Conservation (phyloP, 129 eudicot species). For the Flaveria brownii region DNA sequence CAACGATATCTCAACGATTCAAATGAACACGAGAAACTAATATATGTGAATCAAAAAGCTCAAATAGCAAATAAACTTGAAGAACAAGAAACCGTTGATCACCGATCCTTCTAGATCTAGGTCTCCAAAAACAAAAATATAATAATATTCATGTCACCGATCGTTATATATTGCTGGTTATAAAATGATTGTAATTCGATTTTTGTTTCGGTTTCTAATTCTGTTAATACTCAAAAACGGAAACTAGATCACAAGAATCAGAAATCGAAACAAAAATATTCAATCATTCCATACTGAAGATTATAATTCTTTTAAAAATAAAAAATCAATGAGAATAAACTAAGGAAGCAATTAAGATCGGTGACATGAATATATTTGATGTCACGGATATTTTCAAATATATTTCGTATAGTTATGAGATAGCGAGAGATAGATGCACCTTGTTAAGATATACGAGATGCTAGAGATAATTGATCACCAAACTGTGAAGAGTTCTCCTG, state of each 20-base stretch:
- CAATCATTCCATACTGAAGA: no score
- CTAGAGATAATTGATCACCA: neutral
- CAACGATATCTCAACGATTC: neutral
- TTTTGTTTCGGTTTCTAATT: no score
- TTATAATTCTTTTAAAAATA: no score
- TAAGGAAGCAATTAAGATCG: no score
- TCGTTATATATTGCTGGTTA: no score
- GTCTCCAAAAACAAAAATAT: neutral
- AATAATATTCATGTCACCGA: no score
- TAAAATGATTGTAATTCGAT: no score
- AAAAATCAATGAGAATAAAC: no score
- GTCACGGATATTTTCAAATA: neutral
- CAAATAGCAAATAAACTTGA: neutral
- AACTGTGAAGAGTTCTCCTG: neutral
- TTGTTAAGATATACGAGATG: neutral
- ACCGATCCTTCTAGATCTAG: constrained; percentile 22
- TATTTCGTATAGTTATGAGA: no score
- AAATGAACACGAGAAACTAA: constrained; percentile 1
- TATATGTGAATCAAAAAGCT: no score
- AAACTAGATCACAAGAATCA: constrained; percentile 12
- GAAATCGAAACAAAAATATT: no score
- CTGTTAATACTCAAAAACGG: neutral
- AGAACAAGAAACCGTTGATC: neutral
- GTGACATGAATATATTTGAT: constrained; percentile 1
- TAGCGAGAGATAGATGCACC: neutral